Evolutionary conservation across 2,329 filamentous ascomycete genomes (phyloP).

Genomic region (Fusarium caatingaense): DNA sequence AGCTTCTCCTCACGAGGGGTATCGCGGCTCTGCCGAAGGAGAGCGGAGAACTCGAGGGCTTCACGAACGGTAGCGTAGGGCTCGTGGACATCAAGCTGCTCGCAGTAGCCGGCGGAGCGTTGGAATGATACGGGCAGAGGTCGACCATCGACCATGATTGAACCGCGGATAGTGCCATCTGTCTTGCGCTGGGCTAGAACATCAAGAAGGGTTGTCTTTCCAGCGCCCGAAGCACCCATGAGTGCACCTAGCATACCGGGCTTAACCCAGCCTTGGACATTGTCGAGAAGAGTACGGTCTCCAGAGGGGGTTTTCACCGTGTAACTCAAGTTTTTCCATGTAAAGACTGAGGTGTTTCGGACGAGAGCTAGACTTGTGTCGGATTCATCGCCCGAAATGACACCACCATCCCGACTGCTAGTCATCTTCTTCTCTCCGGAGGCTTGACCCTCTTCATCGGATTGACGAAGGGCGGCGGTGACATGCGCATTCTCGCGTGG

Average conservation of each 20-base stretch:
- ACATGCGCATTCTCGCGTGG: conserved; percentile 68
- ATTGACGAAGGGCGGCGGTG: conserved; percentile 43
- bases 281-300: conserved; percentile 77
- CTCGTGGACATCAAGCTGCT: conserved; percentile 84
- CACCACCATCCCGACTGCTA: conserved; percentile 18
- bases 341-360: conserved; percentile 75
- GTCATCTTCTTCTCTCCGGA: conserved; percentile 38
- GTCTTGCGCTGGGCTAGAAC: conserved; percentile 83
- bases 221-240: conserved; percentile 85
- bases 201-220: conserved; percentile 87
- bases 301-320: conserved; percentile 71
- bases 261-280: conserved; percentile 87
- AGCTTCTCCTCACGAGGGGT: conserved; percentile 75
- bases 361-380: conserved; percentile 54
- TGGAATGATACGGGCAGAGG: conserved; percentile 80
- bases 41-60: conserved; percentile 78
- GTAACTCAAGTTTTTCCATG: conserved; percentile 79
- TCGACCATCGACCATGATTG: conserved; percentile 80
- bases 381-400: conserved; percentile 22
- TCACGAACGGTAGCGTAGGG: conserved; percentile 79
- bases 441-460: conserved; percentile 63
- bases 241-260: conserved; percentile 81
- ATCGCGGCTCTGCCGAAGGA: conserved; percentile 76
- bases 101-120: conserved; percentile 81
- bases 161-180: conserved; percentile 79